These are phyloP conservation scores for Xeromyces bisporus DNA, from an alignment of 495 filamentous ascomycete species.

Conservation along the genomic window DNA sequence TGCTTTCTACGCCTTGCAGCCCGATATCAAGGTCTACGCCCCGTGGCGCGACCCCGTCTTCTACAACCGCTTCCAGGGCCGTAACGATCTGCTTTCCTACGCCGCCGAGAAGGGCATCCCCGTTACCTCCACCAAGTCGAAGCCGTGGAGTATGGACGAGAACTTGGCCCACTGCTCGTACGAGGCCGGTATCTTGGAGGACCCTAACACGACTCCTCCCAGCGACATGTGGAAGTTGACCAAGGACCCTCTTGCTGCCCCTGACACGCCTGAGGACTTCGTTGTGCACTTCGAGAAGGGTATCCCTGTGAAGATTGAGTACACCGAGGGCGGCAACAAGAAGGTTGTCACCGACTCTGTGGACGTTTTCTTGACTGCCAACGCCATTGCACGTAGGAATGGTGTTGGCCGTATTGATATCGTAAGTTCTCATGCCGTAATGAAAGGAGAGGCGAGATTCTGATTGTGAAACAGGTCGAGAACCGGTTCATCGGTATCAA, in stretches of 20 bases:
- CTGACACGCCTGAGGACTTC: constrained; percentile 60
- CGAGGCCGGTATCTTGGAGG: constrained; percentile 55
- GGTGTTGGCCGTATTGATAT: constrained; percentile 87
- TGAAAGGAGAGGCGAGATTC: too few relatives aligned
- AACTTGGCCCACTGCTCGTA: constrained; percentile 87
- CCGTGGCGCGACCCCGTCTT: constrained; percentile 80
- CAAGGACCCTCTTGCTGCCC: constrained; percentile 56
- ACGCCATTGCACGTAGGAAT: constrained; percentile 57
- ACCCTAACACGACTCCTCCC: constrained; percentile 41
- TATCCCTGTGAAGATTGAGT: constrained; percentile 55
- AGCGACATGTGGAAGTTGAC: constrained; percentile 77
- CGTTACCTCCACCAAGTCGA: constrained; percentile 71
- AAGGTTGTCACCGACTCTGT: constrained; percentile 58
- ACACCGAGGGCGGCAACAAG: constrained; percentile 25
- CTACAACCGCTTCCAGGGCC: constrained; percentile 65
- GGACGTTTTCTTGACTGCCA: constrained; percentile 63
- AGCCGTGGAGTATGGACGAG: constrained; percentile 69
- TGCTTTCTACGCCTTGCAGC: constrained; percentile 58
- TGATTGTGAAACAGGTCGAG: constrained; percentile 31
- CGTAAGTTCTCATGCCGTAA: too few relatives aligned
- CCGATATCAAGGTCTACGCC: constrained; percentile 68
- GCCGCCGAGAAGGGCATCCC: constrained; percentile 64
- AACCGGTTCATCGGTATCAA: constrained; percentile 78
- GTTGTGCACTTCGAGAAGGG: constrained; percentile 73
- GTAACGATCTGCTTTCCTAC: constrained; percentile 79